Conservation (phyloP, 805 yeast species). For the Ogataea saltuana region DNA sequence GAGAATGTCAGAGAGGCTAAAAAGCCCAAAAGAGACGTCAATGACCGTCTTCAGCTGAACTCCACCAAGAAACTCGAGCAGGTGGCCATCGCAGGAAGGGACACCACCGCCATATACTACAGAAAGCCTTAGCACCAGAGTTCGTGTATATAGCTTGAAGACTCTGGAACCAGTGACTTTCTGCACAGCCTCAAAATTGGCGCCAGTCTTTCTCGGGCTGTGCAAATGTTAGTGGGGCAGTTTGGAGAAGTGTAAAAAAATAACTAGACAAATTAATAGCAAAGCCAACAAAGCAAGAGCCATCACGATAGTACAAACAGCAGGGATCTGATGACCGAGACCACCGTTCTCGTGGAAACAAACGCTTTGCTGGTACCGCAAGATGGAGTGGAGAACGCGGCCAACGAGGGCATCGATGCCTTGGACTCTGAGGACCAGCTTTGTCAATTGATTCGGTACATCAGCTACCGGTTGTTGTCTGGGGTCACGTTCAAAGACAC, state of each 20-base stretch:
- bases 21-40: constrained; percentile 36
- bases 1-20: constrained; percentile 14
- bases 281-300: too few relatives aligned
- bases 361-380: background rate
- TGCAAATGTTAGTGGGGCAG: background rate
- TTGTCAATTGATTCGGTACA: background rate
- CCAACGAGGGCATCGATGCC: background rate
- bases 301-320: too few relatives aligned
- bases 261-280: too few relatives aligned
- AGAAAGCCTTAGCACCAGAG: constrained; percentile 23
- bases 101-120: constrained; percentile 65
- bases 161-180: too few relatives aligned
- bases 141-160: background rate
- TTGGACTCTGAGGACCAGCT: background rate
- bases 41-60: constrained; percentile 50
- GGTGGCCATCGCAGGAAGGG: constrained; percentile 60
- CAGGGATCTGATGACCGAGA: too few relatives aligned
- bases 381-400: background rate
- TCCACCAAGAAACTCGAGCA: constrained; percentile 44
- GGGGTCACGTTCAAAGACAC: background rate
- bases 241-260: background rate
- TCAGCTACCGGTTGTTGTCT: background rate
- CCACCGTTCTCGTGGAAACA: constrained; percentile 1
- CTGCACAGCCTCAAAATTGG: too few relatives aligned
- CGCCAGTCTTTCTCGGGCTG: background rate